Base-by-base conservation (phyloP, 495 filamentous ascomycete genomes). In the Viridothelium virens region DNA sequence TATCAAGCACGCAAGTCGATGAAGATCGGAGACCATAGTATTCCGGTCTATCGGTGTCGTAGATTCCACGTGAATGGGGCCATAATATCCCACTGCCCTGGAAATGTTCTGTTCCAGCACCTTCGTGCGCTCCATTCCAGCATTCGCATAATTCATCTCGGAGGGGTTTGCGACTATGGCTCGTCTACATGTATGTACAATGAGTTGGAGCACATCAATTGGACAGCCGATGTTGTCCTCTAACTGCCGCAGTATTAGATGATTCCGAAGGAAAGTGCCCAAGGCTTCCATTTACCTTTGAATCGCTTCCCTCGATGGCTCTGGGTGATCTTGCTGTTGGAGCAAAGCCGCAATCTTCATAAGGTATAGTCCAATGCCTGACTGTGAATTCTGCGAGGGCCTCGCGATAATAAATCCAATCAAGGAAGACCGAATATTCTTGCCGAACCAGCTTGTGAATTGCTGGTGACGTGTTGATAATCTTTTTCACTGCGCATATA, bases 391-490 rank as follows among this genome's bases (percentile, higher is more conserved):
- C 65, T 61, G 67, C 18, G n/a, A 69, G 61, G 37, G 47, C 64
- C 56, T 71, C 69, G 47, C 69, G 67, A 56, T 69, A 71, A 63
- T 71, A 69, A 62, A 69, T 67, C 69, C 69, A 71, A 67, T 71
- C 69, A 37, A 69, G 64, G 48, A 71, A 67, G 67, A 69, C 67
- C 34, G 67, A 69, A 63, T 67, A 71, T 39, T 71, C 69, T 62
- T 67, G 64, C 39, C 62, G 63, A 65, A 69, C 48, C 47, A 71
- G 64, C 61, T 71, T 71, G 37, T 66, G 44, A 25, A 67, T 61
- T 67, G 67, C 69, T 38, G 67, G 67, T 41, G 67, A 69, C 41
- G 67, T 67, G 67, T 69, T 69, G 61, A 71, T 71, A 38, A 71
- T 69, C 47, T 63, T 64, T 56, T 71, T 71, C 67, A 69, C 69